phyloP scores from a whole-genome alignment of 805 yeast genomes.

The Wickerhamomyces pijperi region DNA sequence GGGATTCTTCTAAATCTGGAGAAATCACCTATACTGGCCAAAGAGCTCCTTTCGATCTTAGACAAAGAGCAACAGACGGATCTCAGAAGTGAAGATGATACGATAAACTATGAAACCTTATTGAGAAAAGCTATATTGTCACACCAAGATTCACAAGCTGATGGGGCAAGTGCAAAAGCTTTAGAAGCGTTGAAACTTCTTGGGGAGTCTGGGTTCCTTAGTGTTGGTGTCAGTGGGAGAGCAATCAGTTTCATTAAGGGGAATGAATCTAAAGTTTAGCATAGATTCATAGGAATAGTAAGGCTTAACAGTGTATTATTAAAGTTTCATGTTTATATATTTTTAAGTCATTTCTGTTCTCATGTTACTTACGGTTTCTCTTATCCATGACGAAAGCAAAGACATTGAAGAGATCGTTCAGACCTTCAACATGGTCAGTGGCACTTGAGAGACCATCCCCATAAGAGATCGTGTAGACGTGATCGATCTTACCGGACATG shows the following conservation, averaged over 20 bases:
- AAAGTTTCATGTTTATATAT: no score
- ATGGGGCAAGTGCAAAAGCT: not conserved
- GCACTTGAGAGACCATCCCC: conserved; percentile 43
- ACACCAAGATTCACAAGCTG: not conserved
- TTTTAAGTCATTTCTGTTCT: not conserved
- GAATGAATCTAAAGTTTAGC: no score
- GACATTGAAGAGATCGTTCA: conserved; percentile 54
- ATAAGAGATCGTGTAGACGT: conserved; percentile 51
- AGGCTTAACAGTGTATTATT: no score
- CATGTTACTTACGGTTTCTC: conserved; percentile 1
- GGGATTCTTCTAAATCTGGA: not conserved
- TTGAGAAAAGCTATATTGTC: conserved; percentile 14
- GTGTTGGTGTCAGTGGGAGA: not conserved
- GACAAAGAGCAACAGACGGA: not conserved
- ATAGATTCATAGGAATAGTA: no score
- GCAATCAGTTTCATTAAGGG: not conserved
- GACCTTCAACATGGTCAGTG: conserved; percentile 51
- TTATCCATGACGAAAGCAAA: conserved; percentile 16
- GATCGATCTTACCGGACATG: conserved; percentile 24
- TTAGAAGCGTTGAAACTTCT: not conserved
- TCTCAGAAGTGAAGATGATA: not conserved
- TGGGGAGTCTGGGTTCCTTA: conserved; percentile 1
- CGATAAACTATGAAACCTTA: conserved; percentile 17
- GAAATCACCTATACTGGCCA: not conserved
- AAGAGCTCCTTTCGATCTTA: not conserved